Conservation (phyloP, 257 asterid species). For the Solanum arcanum region DNA sequence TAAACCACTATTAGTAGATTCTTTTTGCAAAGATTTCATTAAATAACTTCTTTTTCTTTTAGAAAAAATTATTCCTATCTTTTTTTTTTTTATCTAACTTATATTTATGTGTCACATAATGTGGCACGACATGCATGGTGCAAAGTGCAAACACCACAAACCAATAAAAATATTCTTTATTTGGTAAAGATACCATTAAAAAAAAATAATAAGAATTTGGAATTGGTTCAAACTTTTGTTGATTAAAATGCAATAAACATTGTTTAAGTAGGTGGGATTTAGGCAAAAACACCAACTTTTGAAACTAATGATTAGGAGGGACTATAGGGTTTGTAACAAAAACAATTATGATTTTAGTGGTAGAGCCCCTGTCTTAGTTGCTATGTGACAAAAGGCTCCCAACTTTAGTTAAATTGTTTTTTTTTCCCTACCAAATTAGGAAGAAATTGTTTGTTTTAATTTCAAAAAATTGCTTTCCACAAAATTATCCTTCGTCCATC, state of each 20-base stretch:
- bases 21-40: background rate
- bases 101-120: background rate
- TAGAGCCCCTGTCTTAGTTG: conserved; percentile 12
- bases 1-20: background rate
- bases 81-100: background rate
- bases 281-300: background rate
- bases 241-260: background rate
- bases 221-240: background rate
- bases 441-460: background rate
- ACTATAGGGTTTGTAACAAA: background rate
- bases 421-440: conserved; percentile 20
- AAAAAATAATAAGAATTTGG: background rate
- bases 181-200: conserved; percentile 1
- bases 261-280: background rate
- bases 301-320: background rate
- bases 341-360: conserved; percentile 3
- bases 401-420: conserved; percentile 2
- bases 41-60: background rate
- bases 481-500: too few species aligned
- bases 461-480: background rate
- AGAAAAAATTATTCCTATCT: background rate
- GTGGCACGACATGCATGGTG: background rate
- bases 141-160: background rate
- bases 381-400: conserved; percentile 5
- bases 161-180: background rate